Percentiles rank a stretch among this genome's conserved stretches.
phyloP scores from a whole-genome alignment of 2,329 filamentous ascomycete species.

The Coniochaeta sp. region DNA sequence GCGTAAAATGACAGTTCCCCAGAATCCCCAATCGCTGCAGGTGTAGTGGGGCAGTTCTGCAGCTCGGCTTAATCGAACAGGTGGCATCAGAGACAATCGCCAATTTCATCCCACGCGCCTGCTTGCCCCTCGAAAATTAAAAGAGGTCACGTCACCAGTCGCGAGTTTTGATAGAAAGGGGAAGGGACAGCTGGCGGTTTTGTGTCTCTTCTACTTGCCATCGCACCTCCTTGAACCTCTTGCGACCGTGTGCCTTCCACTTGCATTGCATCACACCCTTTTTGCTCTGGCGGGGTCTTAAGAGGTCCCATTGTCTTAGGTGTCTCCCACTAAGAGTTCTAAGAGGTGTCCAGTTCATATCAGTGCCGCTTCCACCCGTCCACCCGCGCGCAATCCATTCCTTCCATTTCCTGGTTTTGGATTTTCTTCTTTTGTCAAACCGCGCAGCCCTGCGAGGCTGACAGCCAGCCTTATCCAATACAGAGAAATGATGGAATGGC shows the following conservation, averaged over 20 bases:
- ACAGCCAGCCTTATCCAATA: not conserved
- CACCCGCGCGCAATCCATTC: not conserved
- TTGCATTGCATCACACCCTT: too few relatives aligned
- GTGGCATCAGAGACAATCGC: too few relatives aligned
- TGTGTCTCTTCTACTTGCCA: not conserved
- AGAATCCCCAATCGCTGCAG: not conserved
- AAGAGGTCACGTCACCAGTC: not conserved
- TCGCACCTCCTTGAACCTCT: too few relatives aligned
- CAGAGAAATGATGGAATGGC: conserved; percentile 21
- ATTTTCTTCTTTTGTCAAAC: not conserved
- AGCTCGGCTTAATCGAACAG: not conserved
- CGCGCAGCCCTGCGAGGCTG: not conserved
- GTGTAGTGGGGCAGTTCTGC: not conserved
- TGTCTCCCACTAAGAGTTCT: too few relatives aligned
- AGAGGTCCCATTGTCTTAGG: too few relatives aligned
- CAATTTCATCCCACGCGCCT: not conserved
- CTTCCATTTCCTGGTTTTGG: not conserved
- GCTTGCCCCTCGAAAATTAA: not conserved
- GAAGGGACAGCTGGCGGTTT: not conserved
- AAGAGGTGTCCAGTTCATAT: not conserved
- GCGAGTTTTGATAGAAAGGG: not conserved
- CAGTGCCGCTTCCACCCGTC: not conserved
- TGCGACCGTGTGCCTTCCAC: too few relatives aligned
- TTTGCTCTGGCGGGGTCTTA: too few relatives aligned
- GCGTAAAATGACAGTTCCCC: not conserved